Evolutionary conservation across 2,329 filamentous ascomycete genomes (phyloP).

Genomic region (Alternaria triticina): DNA sequence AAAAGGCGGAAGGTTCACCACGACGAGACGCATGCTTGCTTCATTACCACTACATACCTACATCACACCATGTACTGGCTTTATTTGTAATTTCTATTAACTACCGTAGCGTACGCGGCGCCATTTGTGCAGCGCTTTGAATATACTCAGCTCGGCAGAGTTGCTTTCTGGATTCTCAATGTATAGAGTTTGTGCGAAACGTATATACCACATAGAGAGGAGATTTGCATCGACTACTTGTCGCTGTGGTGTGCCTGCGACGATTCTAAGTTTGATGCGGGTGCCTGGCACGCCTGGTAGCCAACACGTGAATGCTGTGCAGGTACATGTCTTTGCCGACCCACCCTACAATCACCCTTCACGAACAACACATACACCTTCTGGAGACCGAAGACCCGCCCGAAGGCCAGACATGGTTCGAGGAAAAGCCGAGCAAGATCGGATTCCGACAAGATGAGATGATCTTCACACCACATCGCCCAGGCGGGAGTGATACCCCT

Average conservation of each 20-base stretch:
- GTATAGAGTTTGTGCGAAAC: not conserved
- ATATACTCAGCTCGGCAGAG: not conserved
- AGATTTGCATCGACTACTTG: not conserved
- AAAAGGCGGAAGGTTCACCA: not conserved
- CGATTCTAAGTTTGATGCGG: not conserved
- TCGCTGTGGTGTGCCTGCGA: not conserved
- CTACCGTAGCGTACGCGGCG: not conserved
- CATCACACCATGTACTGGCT: not conserved
- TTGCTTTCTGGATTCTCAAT: not conserved
- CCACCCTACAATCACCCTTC: not conserved
- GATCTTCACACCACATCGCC: conserved; percentile 39
- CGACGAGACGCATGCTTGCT: not conserved
- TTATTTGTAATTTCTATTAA: conserved; percentile 10
- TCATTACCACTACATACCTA: not conserved
- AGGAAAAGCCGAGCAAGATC: not conserved
- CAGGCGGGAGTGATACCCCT: conserved; percentile 22
- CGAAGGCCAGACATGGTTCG: not conserved
- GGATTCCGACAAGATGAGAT: conserved; percentile 20
- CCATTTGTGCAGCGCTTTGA: not conserved
- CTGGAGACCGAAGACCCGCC: not conserved
- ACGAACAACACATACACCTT: not conserved
- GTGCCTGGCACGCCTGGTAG: not conserved
- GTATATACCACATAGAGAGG: not conserved
- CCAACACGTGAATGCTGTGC: not conserved
- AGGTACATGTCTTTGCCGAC: not conserved